Percentiles rank a stretch among this genome's conserved stretches.
Evolutionary conservation across 129 eudicot species (phyloP).

Genomic region (Scalesia atractyloides): DNA sequence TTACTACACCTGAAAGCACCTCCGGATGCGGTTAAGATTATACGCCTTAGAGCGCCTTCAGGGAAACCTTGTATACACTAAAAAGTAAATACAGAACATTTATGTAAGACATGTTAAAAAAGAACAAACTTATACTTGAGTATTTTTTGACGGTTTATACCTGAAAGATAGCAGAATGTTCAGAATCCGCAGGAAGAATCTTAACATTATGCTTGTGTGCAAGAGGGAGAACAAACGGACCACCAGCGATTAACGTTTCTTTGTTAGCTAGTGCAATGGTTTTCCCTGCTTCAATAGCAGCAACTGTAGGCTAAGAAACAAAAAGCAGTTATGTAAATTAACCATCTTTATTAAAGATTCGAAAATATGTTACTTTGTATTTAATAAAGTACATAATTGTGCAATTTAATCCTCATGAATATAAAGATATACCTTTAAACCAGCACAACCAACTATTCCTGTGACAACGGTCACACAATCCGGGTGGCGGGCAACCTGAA

Average conservation of each 20-base stretch:
- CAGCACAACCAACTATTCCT: slow-evolving; percentile 99
- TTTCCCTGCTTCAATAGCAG: slow-evolving; percentile 98
- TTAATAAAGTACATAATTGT: not conserved
- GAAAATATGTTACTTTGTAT: not conserved
- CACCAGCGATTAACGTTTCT: slow-evolving; percentile 96
- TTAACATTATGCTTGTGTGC: slow-evolving; percentile 94
- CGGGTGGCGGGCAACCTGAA: slow-evolving; percentile 94
- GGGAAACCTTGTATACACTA: slow-evolving; percentile 99
- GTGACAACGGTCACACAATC: slow-evolving; percentile 96
- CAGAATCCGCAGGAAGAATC: slow-evolving; percentile 99
- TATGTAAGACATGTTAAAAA: slow-evolving; percentile 1
- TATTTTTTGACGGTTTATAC: slow-evolving; percentile 33
- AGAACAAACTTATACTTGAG: not conserved
- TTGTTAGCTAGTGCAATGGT: slow-evolving; percentile 95
- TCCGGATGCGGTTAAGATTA: slow-evolving; percentile 95
- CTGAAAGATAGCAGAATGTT: slow-evolving; percentile 99
- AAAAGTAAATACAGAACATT: slow-evolving; percentile 54
- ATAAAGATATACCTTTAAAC: slow-evolving; percentile 69
- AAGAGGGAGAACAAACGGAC: slow-evolving; percentile 99
- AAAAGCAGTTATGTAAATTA: not conserved
- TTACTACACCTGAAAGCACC: slow-evolving; percentile 89
- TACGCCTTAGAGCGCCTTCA: slow-evolving; percentile 90
- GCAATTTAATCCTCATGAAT: not conserved
- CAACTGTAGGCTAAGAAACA: slow-evolving; percentile 86
- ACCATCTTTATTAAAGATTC: not conserved